phyloP scores from a whole-genome alignment of 345 rosid genomes.

The Gossypium sturtianum region DNA sequence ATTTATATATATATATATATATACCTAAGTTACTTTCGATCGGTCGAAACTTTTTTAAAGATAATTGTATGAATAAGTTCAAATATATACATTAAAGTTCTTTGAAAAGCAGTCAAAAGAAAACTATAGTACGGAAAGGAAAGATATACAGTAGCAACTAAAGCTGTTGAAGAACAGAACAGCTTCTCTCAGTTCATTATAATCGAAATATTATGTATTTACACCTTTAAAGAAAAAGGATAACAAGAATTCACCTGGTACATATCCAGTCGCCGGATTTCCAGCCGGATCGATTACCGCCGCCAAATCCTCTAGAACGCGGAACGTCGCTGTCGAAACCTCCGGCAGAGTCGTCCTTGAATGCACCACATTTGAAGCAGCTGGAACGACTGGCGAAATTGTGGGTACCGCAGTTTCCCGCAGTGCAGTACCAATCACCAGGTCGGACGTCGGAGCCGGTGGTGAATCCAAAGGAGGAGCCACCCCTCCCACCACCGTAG shows the following conservation, averaged over 20 bases:
- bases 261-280: constrained; percentile 87
- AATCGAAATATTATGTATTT: neutral
- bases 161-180: neutral
- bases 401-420: constrained; percentile 84
- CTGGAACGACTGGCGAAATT: constrained; percentile 87
- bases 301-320: constrained; percentile 31
- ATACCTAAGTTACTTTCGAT: no score
- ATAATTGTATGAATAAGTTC: no score
- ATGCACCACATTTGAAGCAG: constrained; percentile 86
- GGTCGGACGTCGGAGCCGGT: constrained; percentile 90
- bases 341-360: constrained; percentile 52
- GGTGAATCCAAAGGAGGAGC: constrained; percentile 57
- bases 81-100: no score
- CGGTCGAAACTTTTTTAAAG: no score
- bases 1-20: neutral
- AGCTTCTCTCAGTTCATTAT: neutral
- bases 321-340: constrained; percentile 32
- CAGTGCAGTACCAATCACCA: constrained; percentile 91
- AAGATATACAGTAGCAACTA: neutral
- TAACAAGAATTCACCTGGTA: constrained; percentile 31
- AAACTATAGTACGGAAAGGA: neutral
- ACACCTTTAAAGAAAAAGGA: neutral
- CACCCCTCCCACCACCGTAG: constrained; percentile 43
- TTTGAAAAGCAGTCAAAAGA: constrained; percentile 7
- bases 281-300: constrained; percentile 56